A percentile compares a stretch with the other conserved stretches of the same genome.
phyloP scores from a whole-genome alignment of 2,329 filamentous ascomycete genomes.

The Pseudogymnoascus sp. region DNA sequence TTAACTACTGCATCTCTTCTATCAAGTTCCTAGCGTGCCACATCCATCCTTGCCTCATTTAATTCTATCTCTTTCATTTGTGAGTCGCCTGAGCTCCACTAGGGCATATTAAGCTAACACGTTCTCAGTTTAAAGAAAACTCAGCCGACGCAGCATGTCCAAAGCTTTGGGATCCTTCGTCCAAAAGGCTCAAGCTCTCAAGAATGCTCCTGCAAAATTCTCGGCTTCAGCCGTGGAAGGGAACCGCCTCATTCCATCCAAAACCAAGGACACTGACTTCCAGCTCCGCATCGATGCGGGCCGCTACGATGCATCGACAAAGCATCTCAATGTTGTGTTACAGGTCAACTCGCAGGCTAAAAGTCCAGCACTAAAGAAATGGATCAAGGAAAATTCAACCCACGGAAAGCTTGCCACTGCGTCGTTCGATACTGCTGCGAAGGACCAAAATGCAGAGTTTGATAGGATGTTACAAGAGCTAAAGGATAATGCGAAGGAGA shows the following conservation, averaged over 20 bases:
- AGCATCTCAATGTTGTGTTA: background rate
- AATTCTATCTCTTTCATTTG: conserved; percentile 10
- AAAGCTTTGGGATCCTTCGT: background rate
- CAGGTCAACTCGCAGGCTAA: conserved; percentile 4
- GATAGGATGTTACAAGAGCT: background rate
- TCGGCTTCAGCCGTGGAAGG: background rate
- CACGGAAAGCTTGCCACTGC: conserved; percentile 4
- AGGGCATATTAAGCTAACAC: background rate
- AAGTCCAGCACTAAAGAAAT: background rate
- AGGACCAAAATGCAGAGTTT: conserved; percentile 1
- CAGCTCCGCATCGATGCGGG: conserved; percentile 5
- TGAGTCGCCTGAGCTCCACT: conserved; percentile 12
- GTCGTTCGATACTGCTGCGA: background rate
- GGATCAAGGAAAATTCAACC: conserved; percentile 1
- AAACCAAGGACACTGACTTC: background rate
- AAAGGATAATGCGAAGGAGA: background rate
- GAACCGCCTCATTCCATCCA: background rate
- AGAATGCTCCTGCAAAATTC: background rate
- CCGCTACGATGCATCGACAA: background rate
- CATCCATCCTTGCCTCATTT: background rate
- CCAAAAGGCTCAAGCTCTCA: background rate
- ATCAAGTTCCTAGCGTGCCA: background rate
- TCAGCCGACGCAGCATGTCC: conserved; percentile 20
- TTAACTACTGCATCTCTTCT: background rate
- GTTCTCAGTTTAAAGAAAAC: conserved; percentile 29